Evolutionary conservation across 176 grass and related monocot species (phyloP).

Genomic region (bread wheat (Triticum aestivum)): DNA sequence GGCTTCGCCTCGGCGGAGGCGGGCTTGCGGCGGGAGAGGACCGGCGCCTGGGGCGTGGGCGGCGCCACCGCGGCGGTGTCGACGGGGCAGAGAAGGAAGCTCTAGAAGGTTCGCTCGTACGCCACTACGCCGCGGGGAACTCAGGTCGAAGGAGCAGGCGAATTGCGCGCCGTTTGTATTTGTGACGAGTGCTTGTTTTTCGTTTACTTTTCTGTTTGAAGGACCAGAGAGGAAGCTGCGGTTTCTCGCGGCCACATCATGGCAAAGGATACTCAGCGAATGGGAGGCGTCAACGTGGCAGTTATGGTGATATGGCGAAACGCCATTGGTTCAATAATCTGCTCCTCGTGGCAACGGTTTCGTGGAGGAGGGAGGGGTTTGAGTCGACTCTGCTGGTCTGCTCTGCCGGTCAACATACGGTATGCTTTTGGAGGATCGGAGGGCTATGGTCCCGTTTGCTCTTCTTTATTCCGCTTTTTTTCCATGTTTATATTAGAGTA

Average conservation of each 20-base stretch:
- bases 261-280: background rate
- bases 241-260: conserved; percentile 28
- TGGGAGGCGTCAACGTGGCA: conserved; percentile 24
- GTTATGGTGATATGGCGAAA: background rate
- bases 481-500: too few relatives aligned
- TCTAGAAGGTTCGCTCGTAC: conserved; percentile 13
- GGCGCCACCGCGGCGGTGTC: conserved; percentile 59
- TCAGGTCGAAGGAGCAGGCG: background rate
- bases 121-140: background rate
- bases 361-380: background rate
- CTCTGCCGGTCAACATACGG: background rate
- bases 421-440: background rate
- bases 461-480: too few relatives aligned
- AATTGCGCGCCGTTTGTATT: background rate
- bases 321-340: background rate
- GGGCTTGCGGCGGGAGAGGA: conserved; percentile 55
- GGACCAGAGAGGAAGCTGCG: background rate
- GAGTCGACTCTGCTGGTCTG: background rate
- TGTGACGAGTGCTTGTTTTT: background rate
- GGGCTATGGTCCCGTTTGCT: too few relatives aligned
- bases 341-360: conserved; percentile 9
- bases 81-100: background rate
- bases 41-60: conserved; percentile 39
- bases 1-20: background rate
- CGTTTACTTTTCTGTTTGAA: background rate